phyloP scores from a whole-genome alignment of 352 stramenopile species.

The Phytopythium ostracodes region DNA sequence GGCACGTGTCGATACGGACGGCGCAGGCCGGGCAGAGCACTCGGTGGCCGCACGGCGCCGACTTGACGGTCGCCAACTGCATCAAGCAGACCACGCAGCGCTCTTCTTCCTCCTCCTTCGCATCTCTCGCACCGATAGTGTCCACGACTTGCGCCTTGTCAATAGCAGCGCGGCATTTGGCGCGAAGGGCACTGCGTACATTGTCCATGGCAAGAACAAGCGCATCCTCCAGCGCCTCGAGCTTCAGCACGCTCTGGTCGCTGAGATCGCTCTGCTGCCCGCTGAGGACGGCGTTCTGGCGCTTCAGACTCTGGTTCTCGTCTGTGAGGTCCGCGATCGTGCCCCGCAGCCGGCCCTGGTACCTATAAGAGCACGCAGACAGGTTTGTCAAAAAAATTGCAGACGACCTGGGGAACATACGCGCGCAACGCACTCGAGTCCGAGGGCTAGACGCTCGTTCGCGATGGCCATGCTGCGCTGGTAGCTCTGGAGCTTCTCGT shows the following conservation, averaged over 20 bases:
- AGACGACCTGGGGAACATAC: no score
- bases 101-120: conserved; percentile 15
- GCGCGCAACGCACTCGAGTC: conserved; percentile 13
- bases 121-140: background rate
- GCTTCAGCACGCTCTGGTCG: conserved; percentile 25
- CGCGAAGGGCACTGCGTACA: conserved; percentile 23
- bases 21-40: conserved; percentile 57
- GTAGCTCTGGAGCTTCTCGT: conserved; percentile 20
- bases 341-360: conserved; percentile 24
- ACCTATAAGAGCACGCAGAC: background rate
- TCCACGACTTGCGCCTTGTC: conserved; percentile 5
- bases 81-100: conserved; percentile 59
- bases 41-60: conserved; percentile 57
- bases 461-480: conserved; percentile 30
- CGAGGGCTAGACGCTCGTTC: conserved; percentile 25
- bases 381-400: background rate
- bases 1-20: conserved; percentile 44
- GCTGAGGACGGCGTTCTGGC: conserved; percentile 15
- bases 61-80: conserved; percentile 36
- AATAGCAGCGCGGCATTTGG: conserved; percentile 24
- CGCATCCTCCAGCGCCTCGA: conserved; percentile 38
- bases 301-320: conserved; percentile 21
- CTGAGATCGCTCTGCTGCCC: conserved; percentile 20
- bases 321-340: conserved; percentile 17
- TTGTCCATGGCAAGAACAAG: conserved; percentile 21